phyloP scores from a whole-genome alignment of 2,329 filamentous ascomycete genomes.

The Colletotrichum lupini region DNA sequence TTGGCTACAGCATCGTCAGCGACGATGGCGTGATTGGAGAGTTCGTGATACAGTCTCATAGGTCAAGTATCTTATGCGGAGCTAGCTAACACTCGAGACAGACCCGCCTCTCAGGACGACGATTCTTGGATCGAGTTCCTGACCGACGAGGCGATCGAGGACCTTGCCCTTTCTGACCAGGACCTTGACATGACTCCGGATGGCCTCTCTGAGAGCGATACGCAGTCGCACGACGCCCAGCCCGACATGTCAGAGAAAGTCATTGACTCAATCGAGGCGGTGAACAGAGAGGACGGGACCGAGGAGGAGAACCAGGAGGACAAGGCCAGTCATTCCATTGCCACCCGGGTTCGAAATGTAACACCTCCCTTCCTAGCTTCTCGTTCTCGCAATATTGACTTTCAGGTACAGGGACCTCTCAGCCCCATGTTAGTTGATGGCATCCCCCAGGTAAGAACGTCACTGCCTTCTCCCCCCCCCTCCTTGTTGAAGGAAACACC shows the following conservation, averaged over 20 bases:
- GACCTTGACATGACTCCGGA: neutral
- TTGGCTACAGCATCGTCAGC: neutral
- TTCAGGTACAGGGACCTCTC: neutral
- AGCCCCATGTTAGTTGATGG: neutral
- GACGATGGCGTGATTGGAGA: neutral
- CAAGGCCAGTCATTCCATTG: neutral
- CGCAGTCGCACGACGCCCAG: too few relatives aligned
- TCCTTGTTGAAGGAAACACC: neutral
- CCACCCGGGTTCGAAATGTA: neutral
- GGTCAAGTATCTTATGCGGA: neutral
- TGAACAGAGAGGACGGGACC: too few relatives aligned
- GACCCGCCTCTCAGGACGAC: neutral
- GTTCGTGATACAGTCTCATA: neutral
- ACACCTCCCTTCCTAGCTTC: neutral
- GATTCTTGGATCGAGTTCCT: neutral
- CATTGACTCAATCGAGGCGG: neutral
- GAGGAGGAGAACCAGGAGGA: too few relatives aligned
- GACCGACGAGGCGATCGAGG: neutral
- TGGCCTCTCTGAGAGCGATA: too few relatives aligned
- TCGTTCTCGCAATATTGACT: neutral
- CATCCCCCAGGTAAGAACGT: neutral
- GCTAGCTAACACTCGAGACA: neutral
- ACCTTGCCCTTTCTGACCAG: neutral
- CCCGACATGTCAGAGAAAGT: neutral
- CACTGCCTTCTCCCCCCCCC: too few relatives aligned